Evolutionary conservation across 164 flowering plant species (phyloP).

Genomic region (Umbilicus rupestris): DNA sequence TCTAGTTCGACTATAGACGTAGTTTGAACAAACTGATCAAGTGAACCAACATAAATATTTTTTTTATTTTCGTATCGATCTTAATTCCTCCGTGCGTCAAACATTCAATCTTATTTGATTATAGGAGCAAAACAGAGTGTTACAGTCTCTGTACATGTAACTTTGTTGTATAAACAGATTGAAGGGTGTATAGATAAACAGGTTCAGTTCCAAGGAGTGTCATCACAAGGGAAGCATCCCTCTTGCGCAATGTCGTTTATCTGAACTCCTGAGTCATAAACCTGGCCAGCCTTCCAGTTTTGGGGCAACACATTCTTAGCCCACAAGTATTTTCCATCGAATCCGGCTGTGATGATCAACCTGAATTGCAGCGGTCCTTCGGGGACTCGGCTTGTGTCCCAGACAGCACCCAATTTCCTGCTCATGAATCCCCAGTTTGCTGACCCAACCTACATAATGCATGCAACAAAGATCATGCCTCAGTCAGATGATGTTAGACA

Average conservation of each 20-base stretch:
- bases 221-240: conserved; percentile 59
- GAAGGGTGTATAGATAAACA: background rate
- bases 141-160: too few species aligned
- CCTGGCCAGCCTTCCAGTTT: conserved; percentile 59
- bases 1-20: too few species aligned
- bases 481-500: too few species aligned
- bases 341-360: conserved; percentile 61
- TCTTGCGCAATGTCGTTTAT: conserved; percentile 70
- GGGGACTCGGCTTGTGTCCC: conserved; percentile 69
- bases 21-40: too few species aligned
- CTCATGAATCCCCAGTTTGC: conserved; percentile 52
- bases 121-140: too few species aligned
- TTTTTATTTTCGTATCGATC: too few species aligned
- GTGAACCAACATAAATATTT: too few species aligned
- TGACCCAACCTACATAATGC: conserved; percentile 40
- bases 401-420: conserved; percentile 59
- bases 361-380: conserved; percentile 56
- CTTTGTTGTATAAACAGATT: background rate
- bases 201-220: conserved; percentile 20
- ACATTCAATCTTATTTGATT: too few species aligned
- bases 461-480: too few species aligned
- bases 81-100: too few species aligned
- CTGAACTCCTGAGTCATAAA: conserved; percentile 63
- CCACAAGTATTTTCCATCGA: conserved; percentile 56
- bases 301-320: conserved; percentile 58